A percentile compares a stretch with the other conserved stretches of the same genome.
These are phyloP conservation scores for Yamadazyma akitaensis DNA, from an alignment of 805 yeast species.

Conservation along the genomic window DNA sequence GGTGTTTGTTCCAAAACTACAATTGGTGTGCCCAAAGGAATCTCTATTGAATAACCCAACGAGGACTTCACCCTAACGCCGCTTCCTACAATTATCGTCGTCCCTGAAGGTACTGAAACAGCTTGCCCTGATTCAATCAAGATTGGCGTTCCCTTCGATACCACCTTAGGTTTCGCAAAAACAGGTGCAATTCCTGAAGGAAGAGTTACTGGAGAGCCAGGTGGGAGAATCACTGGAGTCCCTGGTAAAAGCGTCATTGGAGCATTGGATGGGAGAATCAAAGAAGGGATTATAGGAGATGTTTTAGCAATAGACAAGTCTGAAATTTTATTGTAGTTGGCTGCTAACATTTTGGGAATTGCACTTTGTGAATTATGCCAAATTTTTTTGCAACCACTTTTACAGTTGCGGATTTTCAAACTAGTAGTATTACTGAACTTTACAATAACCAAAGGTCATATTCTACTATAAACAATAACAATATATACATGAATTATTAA, in stretches of 20 bases:
- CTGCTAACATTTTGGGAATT: neutral
- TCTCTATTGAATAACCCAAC: neutral
- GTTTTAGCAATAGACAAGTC: neutral
- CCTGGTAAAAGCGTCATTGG: neutral
- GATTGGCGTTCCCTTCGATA: neutral
- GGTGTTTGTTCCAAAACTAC: neutral
- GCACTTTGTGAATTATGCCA: neutral
- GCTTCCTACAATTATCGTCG: neutral
- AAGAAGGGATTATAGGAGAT: neutral
- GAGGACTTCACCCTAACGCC: too few relatives aligned
- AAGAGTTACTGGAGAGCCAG: neutral
- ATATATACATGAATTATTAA: slow-evolving; percentile 16
- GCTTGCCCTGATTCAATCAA: neutral
- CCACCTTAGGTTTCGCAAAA: neutral
- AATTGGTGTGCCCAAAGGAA: neutral
- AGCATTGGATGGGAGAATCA: neutral
- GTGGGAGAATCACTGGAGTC: neutral
- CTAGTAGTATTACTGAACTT: neutral
- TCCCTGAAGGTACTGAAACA: neutral
- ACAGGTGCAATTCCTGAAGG: neutral
- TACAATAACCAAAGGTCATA: slow-evolving; percentile 3
- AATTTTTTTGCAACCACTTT: neutral
- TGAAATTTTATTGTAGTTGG: neutral
- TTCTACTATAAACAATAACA: slow-evolving; percentile 14
- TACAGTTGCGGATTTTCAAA: neutral